Conservation (phyloP, 192 early-diverging fungal genomes). For the Nowakowskiella sp. region DNA sequence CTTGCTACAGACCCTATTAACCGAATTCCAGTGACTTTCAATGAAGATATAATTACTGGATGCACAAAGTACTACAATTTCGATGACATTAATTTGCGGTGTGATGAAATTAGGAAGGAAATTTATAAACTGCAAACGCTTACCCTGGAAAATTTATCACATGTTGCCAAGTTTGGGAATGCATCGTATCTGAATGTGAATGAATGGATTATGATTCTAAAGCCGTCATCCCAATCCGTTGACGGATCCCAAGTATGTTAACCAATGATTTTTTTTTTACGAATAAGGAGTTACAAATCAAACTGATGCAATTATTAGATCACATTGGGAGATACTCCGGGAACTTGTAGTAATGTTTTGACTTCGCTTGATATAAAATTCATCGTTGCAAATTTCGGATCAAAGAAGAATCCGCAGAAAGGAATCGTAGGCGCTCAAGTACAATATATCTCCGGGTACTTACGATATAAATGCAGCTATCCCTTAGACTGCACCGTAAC, state of each 20-base stretch:
- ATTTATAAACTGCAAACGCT: background rate
- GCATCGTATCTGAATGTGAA: constrained; percentile 4
- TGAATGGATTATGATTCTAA: constrained; percentile 9
- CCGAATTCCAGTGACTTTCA: constrained; percentile 15
- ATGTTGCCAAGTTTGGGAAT: constrained; percentile 18
- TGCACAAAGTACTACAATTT: constrained; percentile 26
- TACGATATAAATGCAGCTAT: no score
- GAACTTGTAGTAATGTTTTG: no score
- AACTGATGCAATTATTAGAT: no score
- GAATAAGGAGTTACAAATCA: background rate
- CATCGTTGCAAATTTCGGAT: no score
- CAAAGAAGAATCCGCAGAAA: no score
- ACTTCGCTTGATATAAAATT: no score
- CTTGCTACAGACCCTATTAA: constrained; percentile 17
- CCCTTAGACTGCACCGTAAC: background rate
- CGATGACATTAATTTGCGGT: constrained; percentile 30
- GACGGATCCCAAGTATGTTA: background rate
- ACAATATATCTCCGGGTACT: no score
- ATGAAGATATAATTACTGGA: constrained; percentile 17
- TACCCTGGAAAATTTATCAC: no score
- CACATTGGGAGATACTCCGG: no score
- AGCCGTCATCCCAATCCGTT: background rate
- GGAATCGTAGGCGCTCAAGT: no score
- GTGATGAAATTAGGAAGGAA: constrained; percentile 4
- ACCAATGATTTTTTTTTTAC: background rate